Conservation (phyloP, 2,329 filamentous ascomycete genomes). For the Colletotrichum sojae region DNA sequence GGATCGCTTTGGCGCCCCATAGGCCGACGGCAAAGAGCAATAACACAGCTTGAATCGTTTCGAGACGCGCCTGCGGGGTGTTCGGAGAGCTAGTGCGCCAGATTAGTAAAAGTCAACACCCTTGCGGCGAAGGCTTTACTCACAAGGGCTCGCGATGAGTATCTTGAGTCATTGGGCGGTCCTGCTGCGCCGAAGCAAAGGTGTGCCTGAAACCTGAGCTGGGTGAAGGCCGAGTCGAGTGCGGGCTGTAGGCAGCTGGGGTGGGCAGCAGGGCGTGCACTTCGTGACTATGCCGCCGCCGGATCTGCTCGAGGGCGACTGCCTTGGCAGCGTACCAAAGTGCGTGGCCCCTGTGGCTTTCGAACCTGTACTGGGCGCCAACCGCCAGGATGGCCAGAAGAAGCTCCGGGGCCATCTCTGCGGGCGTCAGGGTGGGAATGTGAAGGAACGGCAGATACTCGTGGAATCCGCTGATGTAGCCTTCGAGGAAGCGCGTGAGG, state of each 20-base stretch:
- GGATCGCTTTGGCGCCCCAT: slow-evolving; percentile 73
- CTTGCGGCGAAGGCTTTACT: slow-evolving; percentile 47
- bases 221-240: slow-evolving; percentile 72
- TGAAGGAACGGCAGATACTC: slow-evolving; percentile 74
- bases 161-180: slow-evolving; percentile 70
- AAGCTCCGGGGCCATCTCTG: slow-evolving; percentile 77
- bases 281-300: slow-evolving; percentile 69
- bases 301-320: slow-evolving; percentile 71
- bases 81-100: slow-evolving; percentile 63
- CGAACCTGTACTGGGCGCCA: slow-evolving; percentile 76
- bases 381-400: slow-evolving; percentile 77
- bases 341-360: slow-evolving; percentile 70
- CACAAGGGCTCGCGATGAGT: slow-evolving; percentile 73
- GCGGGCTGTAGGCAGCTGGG: slow-evolving; percentile 70
- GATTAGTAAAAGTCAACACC: neutral
- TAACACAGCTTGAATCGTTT: slow-evolving; percentile 76
- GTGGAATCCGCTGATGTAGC: slow-evolving; percentile 78
- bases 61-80: slow-evolving; percentile 70
- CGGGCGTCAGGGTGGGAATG: slow-evolving; percentile 74
- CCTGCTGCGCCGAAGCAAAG: slow-evolving; percentile 71
- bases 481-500: slow-evolving; percentile 77
- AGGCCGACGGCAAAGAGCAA: slow-evolving; percentile 73
- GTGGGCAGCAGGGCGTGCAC: slow-evolving; percentile 70
- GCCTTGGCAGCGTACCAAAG: slow-evolving; percentile 74
- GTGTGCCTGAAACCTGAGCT: slow-evolving; percentile 71